Evolutionary conservation across 805 yeast genomes (phyloP).

Genomic region (Saccharomycopsis selenospora): DNA sequence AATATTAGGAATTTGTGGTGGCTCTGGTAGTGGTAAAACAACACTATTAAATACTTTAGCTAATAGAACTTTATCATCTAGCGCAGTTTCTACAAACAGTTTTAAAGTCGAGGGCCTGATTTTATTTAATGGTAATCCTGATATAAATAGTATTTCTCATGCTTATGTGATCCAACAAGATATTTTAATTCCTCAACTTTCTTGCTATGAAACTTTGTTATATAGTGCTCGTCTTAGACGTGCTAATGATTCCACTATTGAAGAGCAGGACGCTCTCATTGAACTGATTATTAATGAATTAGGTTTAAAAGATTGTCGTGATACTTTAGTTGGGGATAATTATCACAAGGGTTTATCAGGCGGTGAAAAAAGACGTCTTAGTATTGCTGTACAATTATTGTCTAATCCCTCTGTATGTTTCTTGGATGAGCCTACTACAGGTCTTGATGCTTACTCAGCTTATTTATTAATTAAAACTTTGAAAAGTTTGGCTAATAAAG

Average conservation of each 20-base stretch:
- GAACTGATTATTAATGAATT: constrained; percentile 54
- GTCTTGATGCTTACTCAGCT: constrained; percentile 75
- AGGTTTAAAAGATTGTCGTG: constrained; percentile 57
- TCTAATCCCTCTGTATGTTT: constrained; percentile 71
- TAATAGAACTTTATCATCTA: constrained; percentile 34
- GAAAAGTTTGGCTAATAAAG: constrained; percentile 48
- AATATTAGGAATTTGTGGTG: constrained; percentile 76
- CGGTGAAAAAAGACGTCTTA: constrained; percentile 73
- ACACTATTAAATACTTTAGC: constrained; percentile 65
- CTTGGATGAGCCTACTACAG: constrained; percentile 85
- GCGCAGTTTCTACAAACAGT: constrained; percentile 11
- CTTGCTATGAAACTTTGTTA: constrained; percentile 61
- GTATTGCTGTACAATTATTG: constrained; percentile 70
- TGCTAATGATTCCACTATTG: constrained; percentile 37
- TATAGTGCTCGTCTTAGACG: constrained; percentile 68
- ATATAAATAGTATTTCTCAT: constrained; percentile 29
- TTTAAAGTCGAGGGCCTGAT: constrained; percentile 8
- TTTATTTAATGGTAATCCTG: constrained; percentile 5
- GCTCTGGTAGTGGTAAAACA: constrained; percentile 84
- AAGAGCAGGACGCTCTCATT: constrained; percentile 44
- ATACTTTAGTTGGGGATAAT: constrained; percentile 50
- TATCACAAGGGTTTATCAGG: constrained; percentile 60
- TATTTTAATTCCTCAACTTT: constrained; percentile 58
- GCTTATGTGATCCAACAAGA: constrained; percentile 78
- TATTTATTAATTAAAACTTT: constrained; percentile 54